Base-by-base conservation (phyloP, 2,329 filamentous ascomycete species). In the Alternaria rosae region DNA sequence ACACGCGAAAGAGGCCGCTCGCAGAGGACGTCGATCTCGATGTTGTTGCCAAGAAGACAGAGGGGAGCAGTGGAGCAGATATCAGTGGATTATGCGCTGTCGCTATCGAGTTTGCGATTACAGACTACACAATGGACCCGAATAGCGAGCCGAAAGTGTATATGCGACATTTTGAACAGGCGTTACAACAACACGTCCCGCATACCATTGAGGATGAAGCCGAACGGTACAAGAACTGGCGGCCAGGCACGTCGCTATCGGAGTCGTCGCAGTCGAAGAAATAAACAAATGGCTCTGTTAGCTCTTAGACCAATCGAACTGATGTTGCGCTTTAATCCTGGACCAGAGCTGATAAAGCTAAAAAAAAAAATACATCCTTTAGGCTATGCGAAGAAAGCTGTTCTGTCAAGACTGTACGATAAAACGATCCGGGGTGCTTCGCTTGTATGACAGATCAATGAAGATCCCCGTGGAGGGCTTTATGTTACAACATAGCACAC, bases 21-120 rank as follows among this genome's bases (percentile, higher is more conserved):
- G 80, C 83, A 28, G 74, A 82, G 0, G 90, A 92, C 57, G 87
- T 97, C 13, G 87, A 93, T 72, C 78, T 92, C 9, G 80, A 84
- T 1, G 81, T 84, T 51, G 80, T 97, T 28, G 91, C 92, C 6
- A 73, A 76, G 15, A 78, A 82, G 48, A 91, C 91, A 0, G 90
- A 93, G 8, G 93, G 93, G 0, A 92, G 92, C 77, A 95, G 93
- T 2, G 94, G 94, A 3, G 93, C 94, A 0, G 94, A 97, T 79
- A 87, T 97, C 62, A 86, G 89, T 42, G 85, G 82, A 20, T 84
- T 91, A 5, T 84, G 82, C 67, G 69, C 76, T 17, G 69, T 77
- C 3, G 82, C 80, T 2, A 79, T 80, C 44, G 74, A 79, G 28
- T 59, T 76, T 57, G 76, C 76, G 11, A 75, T 79, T 41, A 65